A percentile compares a stretch with the other conserved stretches of the same genome.
phyloP scores from a whole-genome alignment of 768 basidiomycete species.

The Trametes meyenii region DNA sequence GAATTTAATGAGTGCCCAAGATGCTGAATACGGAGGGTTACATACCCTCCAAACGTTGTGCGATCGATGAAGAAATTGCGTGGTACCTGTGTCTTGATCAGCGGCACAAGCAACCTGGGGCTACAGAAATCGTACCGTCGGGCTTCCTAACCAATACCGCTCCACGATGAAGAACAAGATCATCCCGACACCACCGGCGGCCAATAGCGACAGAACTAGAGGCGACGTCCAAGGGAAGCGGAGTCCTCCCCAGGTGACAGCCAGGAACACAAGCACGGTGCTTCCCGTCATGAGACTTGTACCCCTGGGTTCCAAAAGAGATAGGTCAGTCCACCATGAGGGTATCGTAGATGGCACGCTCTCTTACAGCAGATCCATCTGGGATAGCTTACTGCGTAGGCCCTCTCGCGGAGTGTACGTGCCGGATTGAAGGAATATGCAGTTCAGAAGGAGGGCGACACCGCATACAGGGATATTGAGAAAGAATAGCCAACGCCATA shows the following conservation, averaged over 20 bases:
- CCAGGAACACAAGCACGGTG: constrained; percentile 20
- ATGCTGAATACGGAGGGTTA: too few species aligned
- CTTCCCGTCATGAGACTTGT: constrained; percentile 25
- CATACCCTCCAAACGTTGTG: too few species aligned
- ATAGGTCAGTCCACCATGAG: constrained; percentile 32
- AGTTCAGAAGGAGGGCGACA: background rate
- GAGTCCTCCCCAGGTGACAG: constrained; percentile 39
- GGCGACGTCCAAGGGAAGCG: constrained; percentile 38
- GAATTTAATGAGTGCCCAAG: too few species aligned
- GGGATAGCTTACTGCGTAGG: constrained; percentile 30
- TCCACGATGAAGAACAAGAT: constrained; percentile 38
- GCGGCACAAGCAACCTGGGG: background rate
- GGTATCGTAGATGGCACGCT: background rate
- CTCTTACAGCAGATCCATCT: constrained; percentile 42
- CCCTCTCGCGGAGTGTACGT: constrained; percentile 29
- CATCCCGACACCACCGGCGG: constrained; percentile 37
- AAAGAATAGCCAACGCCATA: constrained; percentile 25
- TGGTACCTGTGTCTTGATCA: too few species aligned
- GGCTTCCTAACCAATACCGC: constrained; percentile 25
- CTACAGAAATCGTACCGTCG: constrained; percentile 25
- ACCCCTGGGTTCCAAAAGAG: constrained; percentile 23
- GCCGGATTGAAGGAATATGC: constrained; percentile 4
- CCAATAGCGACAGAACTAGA: constrained; percentile 38
- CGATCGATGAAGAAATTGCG: too few species aligned
- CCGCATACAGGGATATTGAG: constrained; percentile 22